Base-by-base conservation (phyloP, 345 rosid species). In the Nasturtium officinale region DNA sequence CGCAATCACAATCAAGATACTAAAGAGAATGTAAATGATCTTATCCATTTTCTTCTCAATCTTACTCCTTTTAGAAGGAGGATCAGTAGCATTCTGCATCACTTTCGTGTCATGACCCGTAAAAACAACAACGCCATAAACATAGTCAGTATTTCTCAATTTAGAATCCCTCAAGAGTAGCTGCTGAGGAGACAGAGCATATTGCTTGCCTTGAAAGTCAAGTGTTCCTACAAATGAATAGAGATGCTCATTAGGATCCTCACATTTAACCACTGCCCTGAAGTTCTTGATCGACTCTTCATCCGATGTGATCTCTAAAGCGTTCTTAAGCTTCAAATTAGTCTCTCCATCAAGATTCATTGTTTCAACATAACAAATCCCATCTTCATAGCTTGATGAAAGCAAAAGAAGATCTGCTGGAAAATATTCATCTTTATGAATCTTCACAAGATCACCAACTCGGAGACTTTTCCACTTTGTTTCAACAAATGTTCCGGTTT, bases 291-390 rank as follows among this genome's bases (percentile, higher is more conserved):
- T 74, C 0, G 84, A 78, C 53, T 81, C 80, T 21, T 81, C 88
- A 21, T 82, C 67, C 12, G 82, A 67, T 38, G 97, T 94, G 35
- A 79, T 79, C 61, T 87, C 93, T 65, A 91, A 77, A 1, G 92
- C 82, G 21, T 87, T 92, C 77, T 89, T 94, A 77, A 91, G 64
- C 75, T 94, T 94, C 79, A 94, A 55, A 58, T 89, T 89, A 25
- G 93, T 94, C 83, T 94, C 98, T 4, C 98, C 98, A 67, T 94
- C 98, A 40, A 94, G 96, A 69, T 91, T 91, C 97, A 82, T 85
- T 11, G 98, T 91, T 54, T 94, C 98, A 20, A 91, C 97, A 72
- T 94, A 94, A 68, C 97, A 91, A 61, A 89, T 70, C 21, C 91
- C 97, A 74, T 94, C 97, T 23, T 78, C 96, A 29, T 82, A 75